Base-by-base conservation (phyloP, 257 asterid species). In the Ballota nigra region DNA sequence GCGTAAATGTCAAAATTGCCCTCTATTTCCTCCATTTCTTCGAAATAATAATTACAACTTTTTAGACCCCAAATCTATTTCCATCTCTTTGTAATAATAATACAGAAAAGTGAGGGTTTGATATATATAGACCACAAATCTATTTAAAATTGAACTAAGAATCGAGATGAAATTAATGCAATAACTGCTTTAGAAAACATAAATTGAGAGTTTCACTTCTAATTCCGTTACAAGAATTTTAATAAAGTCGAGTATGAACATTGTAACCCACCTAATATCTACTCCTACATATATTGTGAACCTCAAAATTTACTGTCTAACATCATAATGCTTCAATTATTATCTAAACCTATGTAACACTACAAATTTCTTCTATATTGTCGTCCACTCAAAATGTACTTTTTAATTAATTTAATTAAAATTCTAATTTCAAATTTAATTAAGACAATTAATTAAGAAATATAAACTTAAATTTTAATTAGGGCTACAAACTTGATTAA, bases 1-100 rank as follows among this genome's bases (percentile, higher is more conserved):
- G 29, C 0, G 1, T 11, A 43, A 62, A 63, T 74, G 5, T 34
- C 79, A 59, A 45, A 33, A 68, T 7, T 68, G 11, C 72, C 78
- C 82, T 36, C 36, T 2, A 0, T 36, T 68, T 31, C 4, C 10
- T 29, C 4, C 10, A 45, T 9, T 18, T 4, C 19, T 18, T 40
- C 20, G 15, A 8, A 20, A 20, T 19, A 41, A 41, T 24, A 59
- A 12, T 59, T 26, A 26, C 1, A 26, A 26, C 3, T 26, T 26
- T 26, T 26, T 26, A 3, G 29, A 26, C 29, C 29, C 29, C 29
- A 26, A 3, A 26, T 26, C 29, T 26, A 26, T 36, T 68, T 31
- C 4, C 16, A 45, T 8, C 31, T 4, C 19, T 18, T 40, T 53
- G 15, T 22, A 22, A 22, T 22, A 43, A 13, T 24, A 59, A 12